phyloP scores from a whole-genome alignment of 352 stramenopile genomes.

The Globisporangium sylvaticum region DNA sequence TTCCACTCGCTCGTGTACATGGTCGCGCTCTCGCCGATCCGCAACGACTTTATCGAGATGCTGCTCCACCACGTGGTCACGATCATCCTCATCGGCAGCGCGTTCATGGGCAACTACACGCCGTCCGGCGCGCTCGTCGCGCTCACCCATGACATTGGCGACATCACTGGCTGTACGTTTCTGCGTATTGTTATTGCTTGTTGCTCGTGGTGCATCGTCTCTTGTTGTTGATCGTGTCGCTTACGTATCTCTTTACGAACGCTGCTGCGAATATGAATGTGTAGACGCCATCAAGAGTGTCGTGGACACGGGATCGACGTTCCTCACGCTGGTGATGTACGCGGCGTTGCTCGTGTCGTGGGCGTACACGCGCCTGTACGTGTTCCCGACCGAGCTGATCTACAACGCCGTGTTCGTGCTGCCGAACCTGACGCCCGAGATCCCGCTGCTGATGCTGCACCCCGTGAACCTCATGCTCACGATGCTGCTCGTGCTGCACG shows the following conservation, averaged over 20 bases:
- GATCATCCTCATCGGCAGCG: constrained; percentile 46
- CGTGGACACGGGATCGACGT: constrained; percentile 47
- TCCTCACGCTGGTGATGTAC: constrained; percentile 32
- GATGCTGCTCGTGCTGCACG: constrained; percentile 36
- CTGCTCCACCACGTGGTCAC: constrained; percentile 50
- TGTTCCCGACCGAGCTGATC: constrained; percentile 36
- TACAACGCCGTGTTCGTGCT: constrained; percentile 27
- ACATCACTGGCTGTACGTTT: constrained; percentile 47
- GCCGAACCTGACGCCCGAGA: constrained; percentile 22
- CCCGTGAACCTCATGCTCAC: constrained; percentile 33
- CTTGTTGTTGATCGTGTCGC: neutral
- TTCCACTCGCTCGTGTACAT: constrained; percentile 51
- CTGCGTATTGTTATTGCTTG: neutral
- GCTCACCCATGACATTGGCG: constrained; percentile 50
- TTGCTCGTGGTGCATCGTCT: neutral
- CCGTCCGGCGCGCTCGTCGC: constrained; percentile 39
- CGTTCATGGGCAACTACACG: constrained; percentile 46
- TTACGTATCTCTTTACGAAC: neutral
- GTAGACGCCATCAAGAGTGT: constrained; percentile 66
- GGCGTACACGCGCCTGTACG: constrained; percentile 34
- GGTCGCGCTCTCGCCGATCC: constrained; percentile 48
- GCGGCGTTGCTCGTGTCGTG: constrained; percentile 30
- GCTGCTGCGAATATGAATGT: neutral
- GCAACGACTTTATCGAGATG: constrained; percentile 63
- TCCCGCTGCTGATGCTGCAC: constrained; percentile 30